Evolutionary conservation across 2,329 filamentous ascomycete genomes (phyloP).

Genomic region (Botrytis paeoniae): DNA sequence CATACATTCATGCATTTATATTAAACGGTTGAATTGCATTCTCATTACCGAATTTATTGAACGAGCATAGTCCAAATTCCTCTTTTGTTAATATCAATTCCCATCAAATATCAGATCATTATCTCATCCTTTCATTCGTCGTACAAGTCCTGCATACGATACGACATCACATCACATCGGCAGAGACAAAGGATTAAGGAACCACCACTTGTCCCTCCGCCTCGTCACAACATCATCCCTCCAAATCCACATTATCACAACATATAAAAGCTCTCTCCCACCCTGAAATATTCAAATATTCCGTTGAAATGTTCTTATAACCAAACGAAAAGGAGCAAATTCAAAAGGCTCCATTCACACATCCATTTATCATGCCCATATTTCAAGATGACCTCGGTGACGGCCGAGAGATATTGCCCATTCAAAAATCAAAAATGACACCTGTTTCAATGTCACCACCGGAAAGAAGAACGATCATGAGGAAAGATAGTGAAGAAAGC

Average conservation of each 20-base stretch:
- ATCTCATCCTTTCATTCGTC: background rate
- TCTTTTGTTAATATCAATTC: background rate
- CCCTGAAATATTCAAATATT: background rate
- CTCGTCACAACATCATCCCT: slow-evolving; percentile 8
- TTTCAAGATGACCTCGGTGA: slow-evolving; percentile 52
- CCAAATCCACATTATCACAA: background rate
- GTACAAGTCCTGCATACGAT: slow-evolving; percentile 5
- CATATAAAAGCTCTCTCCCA: slow-evolving; percentile 4
- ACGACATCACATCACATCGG: slow-evolving; percentile 19
- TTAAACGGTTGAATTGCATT: background rate
- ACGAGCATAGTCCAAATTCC: background rate
- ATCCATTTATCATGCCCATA: slow-evolving; percentile 51
- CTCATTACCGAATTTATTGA: background rate
- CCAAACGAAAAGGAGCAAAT: slow-evolving; percentile 14
- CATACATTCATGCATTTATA: background rate
- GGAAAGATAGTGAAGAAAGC: slow-evolving; percentile 56
- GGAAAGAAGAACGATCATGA: slow-evolving; percentile 29
- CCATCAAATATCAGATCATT: background rate
- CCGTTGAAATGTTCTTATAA: slow-evolving; percentile 10
- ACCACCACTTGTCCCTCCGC: slow-evolving; percentile 2
- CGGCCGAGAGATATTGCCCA: slow-evolving; percentile 25
- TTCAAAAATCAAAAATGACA: slow-evolving; percentile 27
- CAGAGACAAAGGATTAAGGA: slow-evolving; percentile 14
- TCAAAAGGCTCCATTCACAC: slow-evolving; percentile 13
- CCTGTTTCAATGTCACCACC: slow-evolving; percentile 28